Percentiles rank a stretch among this genome's conserved stretches.
phyloP scores from a whole-genome alignment of 306 rosid genomes.

The Abrus precatorius region DNA sequence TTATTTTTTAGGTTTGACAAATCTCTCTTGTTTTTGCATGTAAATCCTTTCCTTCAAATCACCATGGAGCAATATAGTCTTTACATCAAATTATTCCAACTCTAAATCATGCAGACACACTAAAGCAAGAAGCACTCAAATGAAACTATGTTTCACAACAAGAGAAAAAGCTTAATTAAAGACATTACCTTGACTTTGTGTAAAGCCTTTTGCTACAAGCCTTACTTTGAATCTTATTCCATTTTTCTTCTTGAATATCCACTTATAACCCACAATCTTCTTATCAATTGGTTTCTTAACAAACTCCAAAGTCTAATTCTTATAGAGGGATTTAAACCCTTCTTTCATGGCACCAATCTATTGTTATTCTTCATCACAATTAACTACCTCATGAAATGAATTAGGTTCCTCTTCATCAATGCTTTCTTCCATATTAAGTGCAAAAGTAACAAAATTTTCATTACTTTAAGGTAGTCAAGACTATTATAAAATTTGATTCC shows the following conservation, averaged over 20 bases:
- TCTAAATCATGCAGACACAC: not conserved
- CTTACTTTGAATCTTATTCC: not conserved
- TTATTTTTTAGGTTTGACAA: not conserved
- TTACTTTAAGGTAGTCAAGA: not conserved
- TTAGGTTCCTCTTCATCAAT: not conserved
- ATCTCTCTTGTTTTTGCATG: not conserved
- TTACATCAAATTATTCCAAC: not conserved
- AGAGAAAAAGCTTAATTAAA: not conserved
- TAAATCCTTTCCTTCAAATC: not conserved
- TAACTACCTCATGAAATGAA: not conserved
- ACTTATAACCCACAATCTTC: not conserved
- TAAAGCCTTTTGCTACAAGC: not conserved
- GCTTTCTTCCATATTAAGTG: not conserved
- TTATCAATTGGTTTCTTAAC: not conserved
- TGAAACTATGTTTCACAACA: not conserved
- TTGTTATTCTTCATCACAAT: too few species aligned
- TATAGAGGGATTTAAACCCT: too few species aligned
- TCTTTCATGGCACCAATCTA: too few species aligned
- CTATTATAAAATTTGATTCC: not conserved
- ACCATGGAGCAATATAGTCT: not conserved
- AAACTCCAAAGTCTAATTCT: not conserved
- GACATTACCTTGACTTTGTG: not conserved
- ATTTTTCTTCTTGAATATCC: not conserved
- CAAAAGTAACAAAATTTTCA: not conserved
- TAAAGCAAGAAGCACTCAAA: not conserved